phyloP scores from a whole-genome alignment of 2,329 filamentous ascomycete species.

The Pyrenophora graminea region DNA sequence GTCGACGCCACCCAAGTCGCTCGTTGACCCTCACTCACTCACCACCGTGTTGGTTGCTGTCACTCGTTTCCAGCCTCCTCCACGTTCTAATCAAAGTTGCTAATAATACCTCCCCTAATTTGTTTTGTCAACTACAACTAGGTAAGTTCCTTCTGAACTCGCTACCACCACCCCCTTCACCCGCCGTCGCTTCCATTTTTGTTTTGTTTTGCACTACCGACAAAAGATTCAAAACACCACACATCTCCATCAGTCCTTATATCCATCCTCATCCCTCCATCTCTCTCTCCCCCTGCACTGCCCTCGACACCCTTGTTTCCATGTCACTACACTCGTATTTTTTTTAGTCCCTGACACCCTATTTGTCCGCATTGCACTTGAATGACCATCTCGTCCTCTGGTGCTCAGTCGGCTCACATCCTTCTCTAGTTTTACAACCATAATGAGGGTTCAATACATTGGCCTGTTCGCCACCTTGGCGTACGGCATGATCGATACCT shows the following conservation, averaged over 20 bases:
- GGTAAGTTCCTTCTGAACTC: slow-evolving; percentile 15
- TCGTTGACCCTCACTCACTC: slow-evolving; percentile 29
- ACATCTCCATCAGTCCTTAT: neutral
- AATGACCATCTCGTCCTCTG: neutral
- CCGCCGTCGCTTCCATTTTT: slow-evolving; percentile 3
- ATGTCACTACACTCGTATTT: neutral
- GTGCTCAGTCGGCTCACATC: slow-evolving; percentile 19
- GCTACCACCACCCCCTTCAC: too few species aligned
- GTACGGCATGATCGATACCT: slow-evolving; percentile 56
- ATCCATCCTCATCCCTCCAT: neutral
- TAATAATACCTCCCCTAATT: slow-evolving; percentile 14
- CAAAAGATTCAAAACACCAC: slow-evolving; percentile 1
- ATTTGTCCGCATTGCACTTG: neutral
- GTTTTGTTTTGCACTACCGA: neutral
- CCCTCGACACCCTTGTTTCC: neutral
- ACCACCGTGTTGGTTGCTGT: slow-evolving; percentile 22
- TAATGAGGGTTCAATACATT: slow-evolving; percentile 38
- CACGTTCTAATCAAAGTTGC: neutral
- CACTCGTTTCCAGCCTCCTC: slow-evolving; percentile 32
- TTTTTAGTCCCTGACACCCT: neutral
- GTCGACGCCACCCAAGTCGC: slow-evolving; percentile 29
- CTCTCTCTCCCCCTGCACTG: too few species aligned
- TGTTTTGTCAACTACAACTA: neutral
- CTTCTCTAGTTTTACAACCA: slow-evolving; percentile 14
- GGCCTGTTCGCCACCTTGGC: slow-evolving; percentile 43